Evolutionary conservation across 2,329 filamentous ascomycete genomes (phyloP).

Genomic region (Fusarium austroafricanum): DNA sequence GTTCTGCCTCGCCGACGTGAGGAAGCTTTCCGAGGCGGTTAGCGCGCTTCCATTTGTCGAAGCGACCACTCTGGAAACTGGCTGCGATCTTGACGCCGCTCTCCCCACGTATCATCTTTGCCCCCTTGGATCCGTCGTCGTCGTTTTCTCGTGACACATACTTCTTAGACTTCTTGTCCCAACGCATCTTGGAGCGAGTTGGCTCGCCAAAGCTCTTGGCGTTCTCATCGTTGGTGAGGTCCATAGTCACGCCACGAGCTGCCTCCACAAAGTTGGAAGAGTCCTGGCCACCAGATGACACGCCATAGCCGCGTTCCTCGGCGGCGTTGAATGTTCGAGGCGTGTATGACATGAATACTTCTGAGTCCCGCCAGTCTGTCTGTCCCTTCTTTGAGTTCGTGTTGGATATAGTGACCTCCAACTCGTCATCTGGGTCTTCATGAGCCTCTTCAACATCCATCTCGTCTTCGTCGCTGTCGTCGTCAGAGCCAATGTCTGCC

Average conservation of each 20-base stretch:
- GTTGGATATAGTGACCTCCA: slow-evolving; percentile 78
- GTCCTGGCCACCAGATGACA: slow-evolving; percentile 82
- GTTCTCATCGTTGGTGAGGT: slow-evolving; percentile 88
- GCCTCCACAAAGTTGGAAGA: slow-evolving; percentile 83
- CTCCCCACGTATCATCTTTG: slow-evolving; percentile 84
- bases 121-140: slow-evolving; percentile 84
- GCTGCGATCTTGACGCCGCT: slow-evolving; percentile 96
- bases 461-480: slow-evolving; percentile 48
- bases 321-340: slow-evolving; percentile 83
- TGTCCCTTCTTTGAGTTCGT: slow-evolving; percentile 64
- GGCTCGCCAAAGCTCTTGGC: slow-evolving; percentile 83
- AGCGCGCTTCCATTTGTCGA: slow-evolving; percentile 90
- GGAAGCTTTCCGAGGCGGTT: slow-evolving; percentile 85
- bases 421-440: slow-evolving; percentile 70
- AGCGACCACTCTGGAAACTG: slow-evolving; percentile 90
- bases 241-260: slow-evolving; percentile 90
- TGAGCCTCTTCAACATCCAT: slow-evolving; percentile 57
- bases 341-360: slow-evolving; percentile 97
- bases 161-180: slow-evolving; percentile 97
- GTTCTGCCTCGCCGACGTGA: slow-evolving; percentile 84
- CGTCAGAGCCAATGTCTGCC: slow-evolving; percentile 44
- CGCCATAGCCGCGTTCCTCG: slow-evolving; percentile 93
- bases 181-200: slow-evolving; percentile 81
- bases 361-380: slow-evolving; percentile 81
- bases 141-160: slow-evolving; percentile 94